Evolutionary conservation across 257 asterid genomes (phyloP).

Genomic region (Gentiana straminea): DNA sequence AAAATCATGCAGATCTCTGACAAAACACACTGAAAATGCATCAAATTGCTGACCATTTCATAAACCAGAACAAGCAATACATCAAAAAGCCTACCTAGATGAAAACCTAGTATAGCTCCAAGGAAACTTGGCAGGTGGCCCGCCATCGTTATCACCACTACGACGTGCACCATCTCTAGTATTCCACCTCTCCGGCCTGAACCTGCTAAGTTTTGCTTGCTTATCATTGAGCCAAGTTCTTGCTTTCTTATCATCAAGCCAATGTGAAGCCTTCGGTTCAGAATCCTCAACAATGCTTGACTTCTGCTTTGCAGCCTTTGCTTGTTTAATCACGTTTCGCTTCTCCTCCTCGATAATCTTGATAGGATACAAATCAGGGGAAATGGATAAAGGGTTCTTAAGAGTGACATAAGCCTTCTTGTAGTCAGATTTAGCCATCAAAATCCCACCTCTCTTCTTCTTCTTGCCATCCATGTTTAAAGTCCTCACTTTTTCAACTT

Average conservation of each 20-base stretch:
- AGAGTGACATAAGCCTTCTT: slow-evolving; percentile 89
- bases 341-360: slow-evolving; percentile 57
- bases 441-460: slow-evolving; percentile 76
- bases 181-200: slow-evolving; percentile 25
- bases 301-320: slow-evolving; percentile 20
- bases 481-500: slow-evolving; percentile 79
- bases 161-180: slow-evolving; percentile 8
- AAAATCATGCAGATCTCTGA: too few relatives aligned
- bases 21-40: too few relatives aligned
- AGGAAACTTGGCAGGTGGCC: slow-evolving; percentile 47
- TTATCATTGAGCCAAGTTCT: slow-evolving; percentile 66
- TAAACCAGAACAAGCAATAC: too few relatives aligned
- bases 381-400: slow-evolving; percentile 51
- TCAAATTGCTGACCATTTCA: too few relatives aligned
- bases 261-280: slow-evolving; percentile 66
- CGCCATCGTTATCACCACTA: slow-evolving; percentile 7
- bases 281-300: slow-evolving; percentile 70
- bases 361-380: slow-evolving; percentile 67
- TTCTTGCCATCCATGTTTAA: slow-evolving; percentile 94
- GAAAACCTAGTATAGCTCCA: slow-evolving; percentile 78
- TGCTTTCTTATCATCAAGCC: slow-evolving; percentile 65
- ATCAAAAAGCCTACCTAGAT: slow-evolving; percentile 18
- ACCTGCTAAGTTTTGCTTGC: slow-evolving; percentile 14
- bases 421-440: slow-evolving; percentile 68
- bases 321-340: slow-evolving; percentile 31